Conservation (phyloP, 345 rosid genomes). For the Corchorus capsularis region DNA sequence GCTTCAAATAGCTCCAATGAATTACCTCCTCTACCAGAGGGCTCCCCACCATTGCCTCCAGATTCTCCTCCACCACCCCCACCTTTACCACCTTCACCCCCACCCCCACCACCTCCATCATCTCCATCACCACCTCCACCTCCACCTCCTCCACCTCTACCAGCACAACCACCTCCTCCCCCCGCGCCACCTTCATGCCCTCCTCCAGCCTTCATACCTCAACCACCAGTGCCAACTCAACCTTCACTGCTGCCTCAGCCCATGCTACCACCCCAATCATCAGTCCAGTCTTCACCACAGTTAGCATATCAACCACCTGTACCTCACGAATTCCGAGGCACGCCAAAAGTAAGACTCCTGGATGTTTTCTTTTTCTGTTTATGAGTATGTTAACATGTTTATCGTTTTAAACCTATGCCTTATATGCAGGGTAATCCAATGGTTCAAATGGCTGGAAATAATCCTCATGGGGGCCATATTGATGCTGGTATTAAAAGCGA, state of each 20-base stretch:
- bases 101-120: constrained; percentile 48
- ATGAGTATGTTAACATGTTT: neutral
- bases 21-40: constrained; percentile 46
- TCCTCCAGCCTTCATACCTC: constrained; percentile 42
- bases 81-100: constrained; percentile 67
- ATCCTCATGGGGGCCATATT: constrained; percentile 51
- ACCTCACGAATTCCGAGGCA: constrained; percentile 51
- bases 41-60: constrained; percentile 71
- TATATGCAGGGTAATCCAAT: constrained; percentile 65
- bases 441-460: constrained; percentile 55
- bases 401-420: constrained; percentile 9
- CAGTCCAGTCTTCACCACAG: constrained; percentile 57
- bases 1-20: constrained; percentile 36
- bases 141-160: constrained; percentile 35
- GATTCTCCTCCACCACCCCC: constrained; percentile 79
- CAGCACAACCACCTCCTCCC: constrained; percentile 35
- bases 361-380: constrained; percentile 12
- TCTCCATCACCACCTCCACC: constrained; percentile 46
- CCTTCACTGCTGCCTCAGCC: constrained; percentile 51
- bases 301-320: constrained; percentile 57
- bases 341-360: constrained; percentile 45
- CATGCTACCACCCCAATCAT: constrained; percentile 42
- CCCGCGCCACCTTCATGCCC: constrained; percentile 39
- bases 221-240: constrained; percentile 43
- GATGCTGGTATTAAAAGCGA: constrained; percentile 57